phyloP scores from a whole-genome alignment of 192 early-diverging fungal species.

The Diversispora epigaea region DNA sequence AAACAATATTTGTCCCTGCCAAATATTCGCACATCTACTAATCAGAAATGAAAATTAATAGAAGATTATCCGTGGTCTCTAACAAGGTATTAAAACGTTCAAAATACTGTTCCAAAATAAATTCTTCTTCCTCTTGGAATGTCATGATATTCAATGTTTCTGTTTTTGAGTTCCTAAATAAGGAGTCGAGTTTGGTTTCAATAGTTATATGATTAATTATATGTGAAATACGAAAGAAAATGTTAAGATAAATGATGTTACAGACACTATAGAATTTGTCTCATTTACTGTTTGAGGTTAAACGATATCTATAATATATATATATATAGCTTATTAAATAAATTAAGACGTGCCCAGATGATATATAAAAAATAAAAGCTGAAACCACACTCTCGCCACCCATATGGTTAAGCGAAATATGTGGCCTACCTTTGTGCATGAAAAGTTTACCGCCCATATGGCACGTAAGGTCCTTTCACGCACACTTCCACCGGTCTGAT shows the following conservation, averaged over 20 bases:
- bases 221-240: conserved; percentile 14
- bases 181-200: conserved; percentile 15
- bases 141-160: not conserved
- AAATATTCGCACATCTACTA: conserved; percentile 3
- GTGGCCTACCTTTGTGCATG: conserved; percentile 32
- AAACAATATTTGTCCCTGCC: not conserved
- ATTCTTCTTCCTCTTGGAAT: conserved; percentile 2
- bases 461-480: conserved; percentile 30
- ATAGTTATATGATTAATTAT: conserved; percentile 24
- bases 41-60: not conserved
- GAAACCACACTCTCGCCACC: conserved; percentile 21
- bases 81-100: not conserved
- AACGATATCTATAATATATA: not conserved
- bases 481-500: conserved; percentile 24
- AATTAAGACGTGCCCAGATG: not conserved
- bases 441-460: conserved; percentile 31
- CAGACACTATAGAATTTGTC: not conserved
- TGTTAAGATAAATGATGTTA: not conserved
- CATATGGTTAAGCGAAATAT: conserved; percentile 14
- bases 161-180: conserved; percentile 16
- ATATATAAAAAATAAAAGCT: conserved; percentile 1
- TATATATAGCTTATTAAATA: not conserved
- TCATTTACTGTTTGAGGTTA: not conserved
- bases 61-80: not conserved
- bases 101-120: conserved; percentile 7